Percentiles rank a stretch among this genome's conserved stretches.
phyloP scores from a whole-genome alignment of 1,139 yeast genomes.

The Waltiozyma sp. region DNA sequence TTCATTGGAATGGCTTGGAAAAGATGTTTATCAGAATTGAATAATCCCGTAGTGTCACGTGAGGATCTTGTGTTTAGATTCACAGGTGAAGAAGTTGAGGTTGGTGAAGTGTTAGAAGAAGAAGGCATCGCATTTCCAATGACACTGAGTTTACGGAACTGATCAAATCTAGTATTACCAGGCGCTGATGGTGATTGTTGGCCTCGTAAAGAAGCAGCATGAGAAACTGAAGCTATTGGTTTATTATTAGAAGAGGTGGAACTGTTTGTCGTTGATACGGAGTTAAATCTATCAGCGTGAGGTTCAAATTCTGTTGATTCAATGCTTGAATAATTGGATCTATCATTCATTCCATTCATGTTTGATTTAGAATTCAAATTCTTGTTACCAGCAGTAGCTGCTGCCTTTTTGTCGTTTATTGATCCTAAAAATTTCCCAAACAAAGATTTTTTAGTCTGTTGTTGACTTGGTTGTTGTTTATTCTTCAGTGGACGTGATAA shows the following conservation, averaged over 20 bases:
- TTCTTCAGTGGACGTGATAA: slow-evolving; percentile 40
- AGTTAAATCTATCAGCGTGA: neutral
- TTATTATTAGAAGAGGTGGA: neutral
- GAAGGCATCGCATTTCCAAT: neutral
- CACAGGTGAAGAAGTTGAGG: neutral
- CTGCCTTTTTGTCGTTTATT: slow-evolving; percentile 22
- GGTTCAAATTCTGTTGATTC: neutral
- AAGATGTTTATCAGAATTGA: neutral
- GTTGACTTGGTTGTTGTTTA: slow-evolving; percentile 3
- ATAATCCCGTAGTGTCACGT: neutral
- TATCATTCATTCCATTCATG: neutral
- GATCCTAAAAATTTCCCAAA: slow-evolving; percentile 39
- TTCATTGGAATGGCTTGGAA: neutral
- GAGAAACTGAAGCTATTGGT: slow-evolving; percentile 4
- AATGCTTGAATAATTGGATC: slow-evolving; percentile 4
- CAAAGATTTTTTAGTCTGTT: slow-evolving; percentile 27
- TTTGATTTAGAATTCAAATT: too few relatives aligned
- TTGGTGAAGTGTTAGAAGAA: neutral
- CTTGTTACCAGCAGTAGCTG: neutral
- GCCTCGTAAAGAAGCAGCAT: slow-evolving; percentile 5
- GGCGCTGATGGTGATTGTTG: slow-evolving; percentile 1
- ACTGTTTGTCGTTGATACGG: neutral
- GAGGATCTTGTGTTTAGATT: neutral
- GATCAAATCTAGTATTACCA: neutral
- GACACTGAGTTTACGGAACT: neutral